phyloP scores from a whole-genome alignment of 441 rosid genomes.

The Populus tomentosa region DNA sequence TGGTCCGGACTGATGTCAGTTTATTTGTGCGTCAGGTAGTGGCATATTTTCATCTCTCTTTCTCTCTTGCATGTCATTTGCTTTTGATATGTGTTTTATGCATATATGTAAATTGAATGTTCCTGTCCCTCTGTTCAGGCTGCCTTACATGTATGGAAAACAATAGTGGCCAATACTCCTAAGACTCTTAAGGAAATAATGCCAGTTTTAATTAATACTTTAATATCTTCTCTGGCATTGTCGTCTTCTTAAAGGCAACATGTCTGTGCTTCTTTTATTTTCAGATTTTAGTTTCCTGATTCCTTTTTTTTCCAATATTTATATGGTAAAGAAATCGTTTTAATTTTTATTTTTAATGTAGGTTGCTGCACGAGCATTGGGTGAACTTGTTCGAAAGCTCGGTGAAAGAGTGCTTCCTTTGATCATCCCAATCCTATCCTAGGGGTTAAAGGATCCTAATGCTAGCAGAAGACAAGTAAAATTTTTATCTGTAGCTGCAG shows the following conservation, averaged over 20 bases:
- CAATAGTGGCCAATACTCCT: conserved; percentile 98
- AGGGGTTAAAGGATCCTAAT: conserved; percentile 76
- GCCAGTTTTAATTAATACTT: conserved; percentile 94
- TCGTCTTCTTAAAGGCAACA: conserved; percentile 97
- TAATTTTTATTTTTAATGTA: conserved; percentile 20
- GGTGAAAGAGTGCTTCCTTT: conserved; percentile 99
- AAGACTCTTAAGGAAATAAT: conserved; percentile 97
- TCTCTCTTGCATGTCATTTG: background rate
- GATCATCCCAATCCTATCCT: conserved; percentile 90
- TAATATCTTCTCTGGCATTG: conserved; percentile 92
- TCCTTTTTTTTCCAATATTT: background rate
- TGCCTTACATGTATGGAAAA: conserved; percentile 99
- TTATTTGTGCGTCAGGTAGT: conserved; percentile 97
- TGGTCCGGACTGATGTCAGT: conserved; percentile 99
- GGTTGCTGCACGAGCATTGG: conserved; percentile 97
- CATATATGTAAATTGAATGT: background rate
- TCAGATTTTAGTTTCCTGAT: background rate
- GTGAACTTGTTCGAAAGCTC: conserved; percentile 99
- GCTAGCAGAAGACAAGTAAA: conserved; percentile 93
- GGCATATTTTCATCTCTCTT: conserved; percentile 14
- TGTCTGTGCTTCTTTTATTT: conserved; percentile 40
- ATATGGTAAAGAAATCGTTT: background rate
- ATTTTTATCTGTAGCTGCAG: background rate
- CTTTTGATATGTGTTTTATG: background rate
- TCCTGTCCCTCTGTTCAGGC: conserved; percentile 50